Evolutionary conservation across 768 basidiomycete genomes (phyloP).

Genomic region (Tulasnella sp.): DNA sequence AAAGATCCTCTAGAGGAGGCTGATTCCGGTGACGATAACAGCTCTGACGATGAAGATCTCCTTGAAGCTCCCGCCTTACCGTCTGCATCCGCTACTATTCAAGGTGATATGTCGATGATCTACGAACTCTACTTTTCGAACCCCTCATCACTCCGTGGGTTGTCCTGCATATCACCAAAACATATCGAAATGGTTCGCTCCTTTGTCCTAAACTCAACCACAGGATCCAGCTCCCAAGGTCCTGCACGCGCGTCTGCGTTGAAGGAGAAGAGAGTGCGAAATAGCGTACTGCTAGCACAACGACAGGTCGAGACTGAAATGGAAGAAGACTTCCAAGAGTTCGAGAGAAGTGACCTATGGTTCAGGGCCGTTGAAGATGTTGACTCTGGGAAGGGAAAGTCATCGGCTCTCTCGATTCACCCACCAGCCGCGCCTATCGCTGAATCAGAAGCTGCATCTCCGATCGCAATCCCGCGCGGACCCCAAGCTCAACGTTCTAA

Average conservation of each 20-base stretch:
- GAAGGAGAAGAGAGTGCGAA: slow-evolving; percentile 46
- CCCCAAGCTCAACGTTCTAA: neutral
- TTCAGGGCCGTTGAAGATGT: slow-evolving; percentile 74
- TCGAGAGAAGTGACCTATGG: slow-evolving; percentile 81
- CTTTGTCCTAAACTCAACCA: slow-evolving; percentile 43
- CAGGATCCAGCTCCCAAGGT: slow-evolving; percentile 32
- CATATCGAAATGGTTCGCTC: slow-evolving; percentile 55
- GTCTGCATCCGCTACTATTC: slow-evolving; percentile 44
- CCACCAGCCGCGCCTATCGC: neutral
- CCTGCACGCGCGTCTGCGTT: neutral
- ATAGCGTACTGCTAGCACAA: slow-evolving; percentile 74
- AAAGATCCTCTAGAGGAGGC: slow-evolving; percentile 87
- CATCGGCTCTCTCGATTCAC: neutral
- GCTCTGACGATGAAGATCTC: slow-evolving; percentile 42
- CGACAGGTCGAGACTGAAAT: slow-evolving; percentile 75
- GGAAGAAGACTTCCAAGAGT: slow-evolving; percentile 85
- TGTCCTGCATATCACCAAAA: slow-evolving; percentile 46
- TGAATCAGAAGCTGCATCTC: neutral
- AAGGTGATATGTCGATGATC: slow-evolving; percentile 83
- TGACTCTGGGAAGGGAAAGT: slow-evolving; percentile 1
- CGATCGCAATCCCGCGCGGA: neutral
- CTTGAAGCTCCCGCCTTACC: slow-evolving; percentile 33
- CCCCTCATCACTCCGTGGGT: slow-evolving; percentile 44
- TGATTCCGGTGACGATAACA: slow-evolving; percentile 35
- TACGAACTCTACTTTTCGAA: slow-evolving; percentile 71